A percentile compares a stretch with the other conserved stretches of the same genome.
Evolutionary conservation across 306 rosid genomes (phyloP).

Genomic region (Sicyos edulis): DNA sequence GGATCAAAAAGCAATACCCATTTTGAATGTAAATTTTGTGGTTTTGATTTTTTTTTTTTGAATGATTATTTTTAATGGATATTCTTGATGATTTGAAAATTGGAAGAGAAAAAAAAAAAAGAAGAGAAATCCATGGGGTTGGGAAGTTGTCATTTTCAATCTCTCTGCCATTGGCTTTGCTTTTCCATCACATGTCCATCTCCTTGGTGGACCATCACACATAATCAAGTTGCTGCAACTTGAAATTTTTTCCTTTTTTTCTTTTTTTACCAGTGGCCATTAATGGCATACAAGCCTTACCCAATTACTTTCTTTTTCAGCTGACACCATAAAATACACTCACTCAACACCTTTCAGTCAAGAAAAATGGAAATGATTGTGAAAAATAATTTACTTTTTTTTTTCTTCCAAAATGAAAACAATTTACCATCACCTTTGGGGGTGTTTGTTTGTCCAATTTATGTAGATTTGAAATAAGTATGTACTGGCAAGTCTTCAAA

Average conservation of each 20-base stretch:
- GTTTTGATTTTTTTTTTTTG: neutral
- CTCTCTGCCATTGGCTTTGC: conserved; percentile 2
- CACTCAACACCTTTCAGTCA: neutral
- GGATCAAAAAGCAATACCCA: no score
- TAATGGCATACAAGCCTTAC: neutral
- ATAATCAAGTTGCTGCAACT: conserved; percentile 7
- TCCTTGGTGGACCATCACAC: conserved; percentile 7
- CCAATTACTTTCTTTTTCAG: neutral
- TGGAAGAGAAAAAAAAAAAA: neutral
- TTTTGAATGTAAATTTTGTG: neutral
- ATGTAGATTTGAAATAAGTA: no score
- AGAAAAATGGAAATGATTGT: no score
- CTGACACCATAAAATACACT: neutral
- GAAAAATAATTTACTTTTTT: no score
- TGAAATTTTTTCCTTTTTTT: neutral
- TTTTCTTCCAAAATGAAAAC: no score
- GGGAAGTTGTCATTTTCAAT: conserved; percentile 16
- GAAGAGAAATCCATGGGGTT: neutral
- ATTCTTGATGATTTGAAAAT: neutral
- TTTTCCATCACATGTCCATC: conserved; percentile 17
- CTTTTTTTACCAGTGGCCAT: neutral
- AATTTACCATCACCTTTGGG: no score
- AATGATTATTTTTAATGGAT: neutral
- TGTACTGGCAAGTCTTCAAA: no score
- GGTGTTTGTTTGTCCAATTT: no score